Base-by-base conservation (phyloP, 2,329 filamentous ascomycete species). In the Colletotrichum lindemuthianum region DNA sequence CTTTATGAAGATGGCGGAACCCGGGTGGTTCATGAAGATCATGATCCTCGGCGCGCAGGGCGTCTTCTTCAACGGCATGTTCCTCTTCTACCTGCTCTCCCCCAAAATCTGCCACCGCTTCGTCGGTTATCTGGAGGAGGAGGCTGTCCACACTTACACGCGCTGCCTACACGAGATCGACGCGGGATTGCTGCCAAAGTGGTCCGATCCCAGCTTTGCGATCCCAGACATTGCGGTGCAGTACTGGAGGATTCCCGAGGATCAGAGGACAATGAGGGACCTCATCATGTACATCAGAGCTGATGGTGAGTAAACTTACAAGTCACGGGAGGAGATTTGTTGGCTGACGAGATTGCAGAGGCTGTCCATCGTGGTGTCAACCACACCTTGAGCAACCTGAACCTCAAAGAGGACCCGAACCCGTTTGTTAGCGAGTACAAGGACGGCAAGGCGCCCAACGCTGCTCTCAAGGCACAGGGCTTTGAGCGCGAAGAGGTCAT, bases 191-290 rank as follows among this genome's bases (percentile, higher is more conserved):
- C 81, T 97, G 12, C 93, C 94, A 1, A 88, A 88, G 70, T 99
- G 96, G 94, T 82, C 87, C 33, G 83, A 87, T 66, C 78, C 81
- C 1, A 85, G 88, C 8, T 89, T 97, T 72, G 71, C 84, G 57
- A 92, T 96, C 3, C 96, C 96, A 0, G 92, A 97, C 65, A 93
- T 99, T 69, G 96, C 96, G 0, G 79, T 97, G 52, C 85, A 89
- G 69, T 99, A 99, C 79, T 99, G 94, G 93, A 88, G 92, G 45
- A 97, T 99, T 89, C 93, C 94, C 0, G 90, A 97, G 75, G 91
- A 88, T 2, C 83, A 90, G 63, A 86, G 90, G 33, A 92, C 88
- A 2, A 97, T 99, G 92, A 87, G 85, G 71, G 93, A 98, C 73
- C 78, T 98, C 66, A 84, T 98, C 56, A 80, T 96, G 54, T 97